Base-by-base conservation (phyloP, 345 rosid species). In the Cardamine chenopodiifolia region DNA sequence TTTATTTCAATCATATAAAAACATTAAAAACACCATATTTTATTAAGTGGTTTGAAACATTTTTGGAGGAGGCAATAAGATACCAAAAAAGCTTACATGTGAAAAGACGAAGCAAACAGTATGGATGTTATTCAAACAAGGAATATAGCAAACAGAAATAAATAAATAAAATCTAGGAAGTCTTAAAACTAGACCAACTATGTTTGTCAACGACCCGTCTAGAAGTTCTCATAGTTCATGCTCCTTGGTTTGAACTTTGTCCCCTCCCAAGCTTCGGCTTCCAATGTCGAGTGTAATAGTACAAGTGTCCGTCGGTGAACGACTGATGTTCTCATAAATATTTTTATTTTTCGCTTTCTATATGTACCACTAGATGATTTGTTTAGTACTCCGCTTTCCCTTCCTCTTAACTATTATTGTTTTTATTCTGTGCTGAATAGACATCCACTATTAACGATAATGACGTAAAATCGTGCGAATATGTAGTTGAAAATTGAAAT, bases 391-490 rank as follows among this genome's bases (percentile, higher is more conserved):
- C 25, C 25, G 25, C 25, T 23, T 23, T 23, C 25, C 2, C 25
- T 23, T 23, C 25, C 25, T 23, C 25, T 2, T n/a, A 9, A 28
- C 3, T 12, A 26, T 7, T 58, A 20, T 20, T 58, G 45, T 19
- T 18, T 26, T 28, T 28, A 28, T 32, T 13, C 29, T 42, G 55
- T 69, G 55, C 6, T 56, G 64, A 69, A 28, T 56, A 42, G 23
- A 40, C 11, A 42, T 42, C 40, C 54, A 56, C 45, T 70, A 57
- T 20, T 15, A 58, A 9, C 22, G 45, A 57, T 70, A 45, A 19
- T 57, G 66, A 70, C 69, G 61, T 61, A 37, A 49, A 31, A 25
- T 50, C 40, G 40, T 61, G 29, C 52, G 60, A 47, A 47, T 11
- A 9, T 70, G 22, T 22, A 9, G 56, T 70, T 59, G 26, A 37